These are phyloP conservation scores for Monilinia laxa DNA, from an alignment of 2,329 filamentous ascomycete species.

Conservation along the genomic window DNA sequence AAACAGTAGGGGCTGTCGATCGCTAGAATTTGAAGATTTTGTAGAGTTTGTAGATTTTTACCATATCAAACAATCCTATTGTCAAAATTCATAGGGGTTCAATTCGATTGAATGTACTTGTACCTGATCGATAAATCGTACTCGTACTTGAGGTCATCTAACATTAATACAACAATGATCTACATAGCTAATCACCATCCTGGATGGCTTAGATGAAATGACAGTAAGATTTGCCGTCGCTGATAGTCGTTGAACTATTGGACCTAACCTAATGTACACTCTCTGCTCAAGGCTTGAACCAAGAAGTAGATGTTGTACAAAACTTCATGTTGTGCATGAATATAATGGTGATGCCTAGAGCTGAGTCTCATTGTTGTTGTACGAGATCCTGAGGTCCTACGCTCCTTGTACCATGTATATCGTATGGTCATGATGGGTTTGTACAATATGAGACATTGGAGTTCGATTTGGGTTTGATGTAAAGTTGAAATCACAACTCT, in stretches of 20 bases:
- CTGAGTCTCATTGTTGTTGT: conserved; percentile 2
- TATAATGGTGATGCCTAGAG: conserved; percentile 15
- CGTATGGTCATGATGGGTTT: not conserved
- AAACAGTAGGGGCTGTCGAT: no score
- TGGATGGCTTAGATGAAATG: conserved; percentile 7
- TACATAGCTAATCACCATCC: not conserved
- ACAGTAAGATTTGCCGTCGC: not conserved
- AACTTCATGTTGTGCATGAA: not conserved
- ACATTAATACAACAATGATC: not conserved
- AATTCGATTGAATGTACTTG: no score
- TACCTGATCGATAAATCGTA: no score
- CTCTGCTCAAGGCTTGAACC: not conserved
- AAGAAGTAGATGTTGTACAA: not conserved
- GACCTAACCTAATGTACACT: not conserved
- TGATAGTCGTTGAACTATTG: not conserved
- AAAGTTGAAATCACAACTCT: not conserved
- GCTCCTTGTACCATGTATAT: not conserved
- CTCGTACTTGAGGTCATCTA: not conserved
- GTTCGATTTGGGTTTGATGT: conserved; percentile 6
- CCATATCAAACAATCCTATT: not conserved
- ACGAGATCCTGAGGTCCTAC: not conserved
- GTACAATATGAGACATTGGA: not conserved
- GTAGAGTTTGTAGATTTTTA: no score
- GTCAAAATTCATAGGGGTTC: no score
- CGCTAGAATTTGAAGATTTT: no score